Evolutionary conservation across 441 rosid species (phyloP), one percentile per base, ranked within the genome.

Genomic region (Populus hybrid): DNA sequence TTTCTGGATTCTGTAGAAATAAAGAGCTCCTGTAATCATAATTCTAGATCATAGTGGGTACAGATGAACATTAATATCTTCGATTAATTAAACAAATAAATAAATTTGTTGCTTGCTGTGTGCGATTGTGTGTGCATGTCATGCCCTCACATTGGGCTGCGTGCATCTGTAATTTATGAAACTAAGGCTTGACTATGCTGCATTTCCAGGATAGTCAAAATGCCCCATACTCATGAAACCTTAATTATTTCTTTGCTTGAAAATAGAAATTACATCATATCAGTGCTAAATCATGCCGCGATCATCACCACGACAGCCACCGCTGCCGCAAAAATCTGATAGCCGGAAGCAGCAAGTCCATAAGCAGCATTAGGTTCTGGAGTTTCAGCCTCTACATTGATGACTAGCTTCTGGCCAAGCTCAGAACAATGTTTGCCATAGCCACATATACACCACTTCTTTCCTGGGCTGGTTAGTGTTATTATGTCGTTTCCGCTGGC

Each of bases 391-490:
- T 50, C 86, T 0, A 32, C 34, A 32, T 30, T 65, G 57, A 86
- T 81, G 26, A 42, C 78, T 0, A 87, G 79, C 84, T 87, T 89
- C 77, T 75, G 79, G 53, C 86, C 83, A 12, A 6, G 9, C 0
- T 6, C 5, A 0, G 65, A 34, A 21, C 91, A 84, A 59, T 87
- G 91, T 9, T 35, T 23, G 1, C 16, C 26, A 2, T 7, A 9
- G 2, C 90, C 86, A 10, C 91, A 86, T 53, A 89, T 83, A 79
- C 83, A 89, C 89, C 91, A 81, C 68, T 87, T 85, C 14, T 75
- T 79, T n/a, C 89, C 88, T 2, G 82, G 64, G 2, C 28, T 9
- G 5, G 0, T 2, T 3, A 88, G 83, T 16, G 70, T 26, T 35
- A 89, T 75, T 19, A 18, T 46, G 65, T 85, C 92, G 3, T 79